Percentiles rank a stretch among this genome's conserved stretches.
Evolutionary conservation across 768 basidiomycete species (phyloP).

Genomic region (Boletus eberwhitei): DNA sequence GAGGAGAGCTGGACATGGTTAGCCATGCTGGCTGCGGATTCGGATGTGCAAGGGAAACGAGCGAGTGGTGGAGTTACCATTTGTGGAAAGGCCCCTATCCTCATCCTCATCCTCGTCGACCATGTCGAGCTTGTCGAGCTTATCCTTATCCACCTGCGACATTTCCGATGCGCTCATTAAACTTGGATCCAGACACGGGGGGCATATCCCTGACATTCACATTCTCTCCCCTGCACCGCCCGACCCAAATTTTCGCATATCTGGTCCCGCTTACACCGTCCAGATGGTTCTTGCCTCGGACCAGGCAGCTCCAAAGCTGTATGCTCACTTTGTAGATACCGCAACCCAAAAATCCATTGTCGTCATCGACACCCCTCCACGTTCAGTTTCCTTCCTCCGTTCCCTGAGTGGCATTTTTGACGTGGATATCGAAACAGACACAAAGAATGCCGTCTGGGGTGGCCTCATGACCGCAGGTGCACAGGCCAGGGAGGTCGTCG

Average conservation of each 20-base stretch:
- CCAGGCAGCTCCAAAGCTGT: slow-evolving; percentile 56
- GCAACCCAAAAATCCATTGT: slow-evolving; percentile 62
- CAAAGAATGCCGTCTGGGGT: slow-evolving; percentile 87
- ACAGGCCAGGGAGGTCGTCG: slow-evolving; percentile 61
- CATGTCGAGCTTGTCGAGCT: slow-evolving; percentile 26
- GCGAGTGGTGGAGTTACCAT: background rate
- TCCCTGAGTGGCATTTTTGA: background rate
- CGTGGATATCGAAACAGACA: slow-evolving; percentile 39
- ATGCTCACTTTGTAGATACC: slow-evolving; percentile 80
- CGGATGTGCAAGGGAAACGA: background rate
- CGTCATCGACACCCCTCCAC: slow-evolving; percentile 69
- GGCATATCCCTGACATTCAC: slow-evolving; percentile 76
- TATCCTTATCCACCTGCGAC: slow-evolving; percentile 64
- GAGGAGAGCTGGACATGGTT: slow-evolving; percentile 6
- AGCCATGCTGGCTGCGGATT: slow-evolving; percentile 11
- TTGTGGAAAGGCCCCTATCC: slow-evolving; percentile 7
- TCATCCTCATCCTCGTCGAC: background rate
- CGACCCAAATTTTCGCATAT: slow-evolving; percentile 43
- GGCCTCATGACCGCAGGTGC: slow-evolving; percentile 90
- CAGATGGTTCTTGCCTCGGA: slow-evolving; percentile 68
- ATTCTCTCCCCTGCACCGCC: slow-evolving; percentile 35
- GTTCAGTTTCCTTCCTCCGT: slow-evolving; percentile 41
- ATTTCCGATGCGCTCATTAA: slow-evolving; percentile 88
- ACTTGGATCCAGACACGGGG: slow-evolving; percentile 67
- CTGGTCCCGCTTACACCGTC: slow-evolving; percentile 86